phyloP scores from a whole-genome alignment of 306 rosid species.

The Potentilla sterilis region DNA sequence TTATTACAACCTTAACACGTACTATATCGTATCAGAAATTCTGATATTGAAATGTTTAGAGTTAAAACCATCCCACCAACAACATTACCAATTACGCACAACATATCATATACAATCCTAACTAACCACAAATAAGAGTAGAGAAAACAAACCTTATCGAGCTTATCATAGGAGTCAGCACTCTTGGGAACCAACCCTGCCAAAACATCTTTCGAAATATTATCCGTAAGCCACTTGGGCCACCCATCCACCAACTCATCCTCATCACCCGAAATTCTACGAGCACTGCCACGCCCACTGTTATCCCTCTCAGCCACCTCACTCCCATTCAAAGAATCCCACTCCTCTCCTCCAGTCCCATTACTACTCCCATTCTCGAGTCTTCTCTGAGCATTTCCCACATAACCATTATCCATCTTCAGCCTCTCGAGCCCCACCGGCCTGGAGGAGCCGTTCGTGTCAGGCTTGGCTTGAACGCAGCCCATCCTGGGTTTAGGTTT shows the following conservation, averaged over 20 bases:
- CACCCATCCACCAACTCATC: slow-evolving; percentile 41
- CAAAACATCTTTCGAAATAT: slow-evolving; percentile 47
- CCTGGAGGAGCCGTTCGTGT: slow-evolving; percentile 3
- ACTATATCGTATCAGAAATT: not conserved
- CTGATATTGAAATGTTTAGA: not conserved
- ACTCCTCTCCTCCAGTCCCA: not conserved
- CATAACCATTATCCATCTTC: slow-evolving; percentile 59
- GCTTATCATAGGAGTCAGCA: slow-evolving; percentile 73
- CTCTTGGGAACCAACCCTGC: slow-evolving; percentile 66
- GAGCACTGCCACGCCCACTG: not conserved
- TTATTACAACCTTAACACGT: not conserved
- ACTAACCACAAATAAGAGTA: not conserved
- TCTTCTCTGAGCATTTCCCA: slow-evolving; percentile 43
- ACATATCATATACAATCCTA: not conserved
- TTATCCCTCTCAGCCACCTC: slow-evolving; percentile 28
- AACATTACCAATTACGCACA: no score
- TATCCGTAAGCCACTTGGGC: slow-evolving; percentile 56
- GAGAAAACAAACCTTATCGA: slow-evolving; percentile 56
- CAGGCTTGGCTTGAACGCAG: slow-evolving; percentile 62
- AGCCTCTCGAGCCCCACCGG: slow-evolving; percentile 40
- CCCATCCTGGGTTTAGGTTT: slow-evolving; percentile 48
- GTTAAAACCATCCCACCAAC: no score
- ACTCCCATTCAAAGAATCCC: not conserved
- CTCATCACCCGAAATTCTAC: slow-evolving; percentile 33
- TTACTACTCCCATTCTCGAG: slow-evolving; percentile 29